A percentile compares a stretch with the other conserved stretches of the same genome.
Conservation (phyloP, 306 rosid species). For the Oxytropis ochrocephala region DNA sequence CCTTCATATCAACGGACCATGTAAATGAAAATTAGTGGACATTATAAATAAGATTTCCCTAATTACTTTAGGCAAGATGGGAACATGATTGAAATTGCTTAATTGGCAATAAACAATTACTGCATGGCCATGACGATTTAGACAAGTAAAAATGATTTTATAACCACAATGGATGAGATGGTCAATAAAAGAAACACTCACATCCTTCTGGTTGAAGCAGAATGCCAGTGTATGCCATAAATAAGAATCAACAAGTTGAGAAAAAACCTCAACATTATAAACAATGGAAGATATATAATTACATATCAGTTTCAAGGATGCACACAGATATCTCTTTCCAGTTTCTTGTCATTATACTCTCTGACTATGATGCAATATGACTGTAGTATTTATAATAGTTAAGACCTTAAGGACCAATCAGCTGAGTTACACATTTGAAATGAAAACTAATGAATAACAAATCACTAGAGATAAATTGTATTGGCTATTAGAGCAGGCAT, state of each 20-base stretch:
- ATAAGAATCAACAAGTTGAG: not conserved
- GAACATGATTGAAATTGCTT: conserved; percentile 1
- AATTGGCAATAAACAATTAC: not conserved
- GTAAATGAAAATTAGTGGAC: conserved; percentile 16
- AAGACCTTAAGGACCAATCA: not conserved
- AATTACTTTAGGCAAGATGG: not conserved
- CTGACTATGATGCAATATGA: not conserved
- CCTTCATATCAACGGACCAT: conserved; percentile 39
- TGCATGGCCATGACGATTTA: not conserved
- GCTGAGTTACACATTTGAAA: not conserved
- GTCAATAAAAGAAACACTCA: not conserved
- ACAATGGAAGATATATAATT: not conserved
- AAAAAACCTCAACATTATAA: not conserved
- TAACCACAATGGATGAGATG: too few species aligned
- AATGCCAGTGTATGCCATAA: not conserved
- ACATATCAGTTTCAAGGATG: not conserved
- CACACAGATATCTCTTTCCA: not conserved
- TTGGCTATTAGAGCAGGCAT: not conserved
- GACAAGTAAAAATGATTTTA: conserved; percentile 1
- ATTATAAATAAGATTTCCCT: not conserved
- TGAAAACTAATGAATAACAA: not conserved
- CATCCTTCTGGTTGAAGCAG: conserved; percentile 8
- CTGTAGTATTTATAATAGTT: not conserved
- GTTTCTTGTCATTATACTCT: not conserved
- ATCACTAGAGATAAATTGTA: not conserved